These are phyloP conservation scores for Gastroboletus turbinatus DNA, from an alignment of 1,284 basidiomycete genomes.

Conservation along the genomic window DNA sequence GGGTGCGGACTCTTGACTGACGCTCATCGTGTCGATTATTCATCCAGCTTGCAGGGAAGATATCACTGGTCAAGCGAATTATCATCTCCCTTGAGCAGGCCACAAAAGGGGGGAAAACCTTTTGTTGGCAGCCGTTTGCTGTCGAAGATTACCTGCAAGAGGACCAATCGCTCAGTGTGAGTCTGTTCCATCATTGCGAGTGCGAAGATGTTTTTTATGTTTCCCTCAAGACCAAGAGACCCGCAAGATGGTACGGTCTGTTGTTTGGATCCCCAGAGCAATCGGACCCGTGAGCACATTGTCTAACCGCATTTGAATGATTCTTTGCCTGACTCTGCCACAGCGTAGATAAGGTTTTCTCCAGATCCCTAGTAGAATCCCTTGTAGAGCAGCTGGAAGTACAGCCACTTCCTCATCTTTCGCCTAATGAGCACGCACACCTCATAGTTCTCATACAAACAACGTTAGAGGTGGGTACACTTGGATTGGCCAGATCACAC, in stretches of 20 bases:
- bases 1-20: slow-evolving; percentile 53
- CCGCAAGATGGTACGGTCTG: slow-evolving; percentile 39
- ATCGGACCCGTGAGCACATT: slow-evolving; percentile 43
- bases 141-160: slow-evolving; percentile 54
- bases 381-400: slow-evolving; percentile 67
- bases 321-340: background rate
- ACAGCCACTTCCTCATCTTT: slow-evolving; percentile 66
- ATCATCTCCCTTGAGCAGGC: slow-evolving; percentile 63
- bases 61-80: slow-evolving; percentile 80
- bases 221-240: slow-evolving; percentile 28
- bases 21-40: background rate
- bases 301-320: background rate
- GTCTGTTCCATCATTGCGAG: background rate
- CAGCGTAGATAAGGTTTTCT: slow-evolving; percentile 60
- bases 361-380: slow-evolving; percentile 55
- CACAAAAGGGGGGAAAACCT: slow-evolving; percentile 30
- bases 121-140: slow-evolving; percentile 47
- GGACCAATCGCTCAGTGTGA: slow-evolving; percentile 26
- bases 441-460: slow-evolving; percentile 82
- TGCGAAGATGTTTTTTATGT: background rate
- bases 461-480: slow-evolving; percentile 69
- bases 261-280: slow-evolving; percentile 44
- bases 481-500: background rate
- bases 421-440: slow-evolving; percentile 75
- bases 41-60: slow-evolving; percentile 57